Evolutionary conservation across 257 asterid species (phyloP).

Genomic region (Leonotis leonurus): DNA sequence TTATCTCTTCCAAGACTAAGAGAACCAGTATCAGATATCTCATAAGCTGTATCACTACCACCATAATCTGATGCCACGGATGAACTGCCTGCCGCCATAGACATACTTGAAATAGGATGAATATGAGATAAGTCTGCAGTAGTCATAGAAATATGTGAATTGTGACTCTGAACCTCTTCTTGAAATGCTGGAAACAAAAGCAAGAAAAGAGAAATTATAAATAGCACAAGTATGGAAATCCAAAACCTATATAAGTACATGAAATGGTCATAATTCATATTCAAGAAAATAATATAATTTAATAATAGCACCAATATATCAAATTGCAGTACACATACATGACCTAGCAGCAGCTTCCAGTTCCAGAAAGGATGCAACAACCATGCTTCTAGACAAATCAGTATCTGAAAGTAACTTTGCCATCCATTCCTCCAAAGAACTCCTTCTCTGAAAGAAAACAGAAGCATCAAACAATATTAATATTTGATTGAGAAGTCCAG

Average conservation of each 20-base stretch:
- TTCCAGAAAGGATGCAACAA: conserved; percentile 88
- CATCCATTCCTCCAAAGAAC: conserved; percentile 92
- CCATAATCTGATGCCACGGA: conserved; percentile 75
- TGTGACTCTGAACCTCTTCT: conserved; percentile 60
- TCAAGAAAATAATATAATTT: neutral
- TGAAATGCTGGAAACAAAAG: conserved; percentile 67
- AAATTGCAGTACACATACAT: conserved; percentile 40
- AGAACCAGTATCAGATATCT: conserved; percentile 77
- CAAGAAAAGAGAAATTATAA: conserved; percentile 11
- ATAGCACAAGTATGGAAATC: neutral
- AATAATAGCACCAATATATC: neutral
- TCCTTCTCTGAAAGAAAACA: conserved; percentile 61
- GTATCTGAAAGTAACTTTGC: conserved; percentile 77
- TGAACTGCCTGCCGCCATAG: conserved; percentile 50
- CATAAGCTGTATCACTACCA: conserved; percentile 90
- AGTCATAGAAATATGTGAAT: conserved; percentile 35
- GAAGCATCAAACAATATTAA: conserved; percentile 16
- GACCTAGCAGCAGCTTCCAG: conserved; percentile 98
- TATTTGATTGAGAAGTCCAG: neutral
- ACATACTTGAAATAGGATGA: conserved; percentile 44
- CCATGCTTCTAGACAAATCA: conserved; percentile 73
- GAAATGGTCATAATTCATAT: conserved; percentile 6
- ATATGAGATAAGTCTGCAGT: conserved; percentile 35
- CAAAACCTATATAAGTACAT: neutral
- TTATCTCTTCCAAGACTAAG: conserved; percentile 72